These are phyloP conservation scores for Penicillium cataractarum DNA, from an alignment of 495 filamentous ascomycete species.

Conservation along the genomic window DNA sequence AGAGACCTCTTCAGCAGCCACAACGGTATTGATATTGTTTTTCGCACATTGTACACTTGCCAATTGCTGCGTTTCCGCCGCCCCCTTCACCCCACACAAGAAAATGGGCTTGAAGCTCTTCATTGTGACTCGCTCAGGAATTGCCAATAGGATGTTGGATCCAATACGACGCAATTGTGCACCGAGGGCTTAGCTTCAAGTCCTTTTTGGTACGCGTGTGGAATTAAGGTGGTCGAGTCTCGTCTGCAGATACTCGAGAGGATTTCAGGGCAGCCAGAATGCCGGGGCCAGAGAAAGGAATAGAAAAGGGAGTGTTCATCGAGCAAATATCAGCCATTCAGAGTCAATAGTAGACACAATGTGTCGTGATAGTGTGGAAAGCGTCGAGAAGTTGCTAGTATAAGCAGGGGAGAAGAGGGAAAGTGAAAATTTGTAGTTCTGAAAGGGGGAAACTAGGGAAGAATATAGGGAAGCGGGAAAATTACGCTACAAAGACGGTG, in stretches of 20 bases:
- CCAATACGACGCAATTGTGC: not conserved
- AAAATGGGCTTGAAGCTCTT: conserved; percentile 18
- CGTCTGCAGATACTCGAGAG: not conserved
- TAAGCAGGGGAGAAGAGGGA: not conserved
- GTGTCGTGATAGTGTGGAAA: not conserved
- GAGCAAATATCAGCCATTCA: not conserved
- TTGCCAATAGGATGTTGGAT: not conserved
- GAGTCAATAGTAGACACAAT: not conserved
- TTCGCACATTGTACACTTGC: conserved; percentile 6
- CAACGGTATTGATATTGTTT: not conserved
- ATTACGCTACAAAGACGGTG: not conserved
- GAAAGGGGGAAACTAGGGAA: not conserved
- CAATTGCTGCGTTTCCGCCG: conserved; percentile 28
- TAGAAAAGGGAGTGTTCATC: not conserved
- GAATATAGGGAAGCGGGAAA: not conserved
- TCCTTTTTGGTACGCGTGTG: not conserved
- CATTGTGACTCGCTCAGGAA: conserved; percentile 1
- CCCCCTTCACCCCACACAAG: conserved; percentile 21
- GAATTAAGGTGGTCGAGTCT: not conserved
- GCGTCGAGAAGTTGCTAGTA: not conserved
- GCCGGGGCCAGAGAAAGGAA: not conserved
- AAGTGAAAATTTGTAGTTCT: not conserved
- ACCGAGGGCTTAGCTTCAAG: not conserved
- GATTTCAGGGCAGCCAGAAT: not conserved
- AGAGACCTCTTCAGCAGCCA: conserved; percentile 11